A percentile compares a stretch with the other conserved stretches of the same genome.
These are phyloP conservation scores for Bombardia bombarda DNA, from an alignment of 495 filamentous ascomycete species.

Conservation along the genomic window DNA sequence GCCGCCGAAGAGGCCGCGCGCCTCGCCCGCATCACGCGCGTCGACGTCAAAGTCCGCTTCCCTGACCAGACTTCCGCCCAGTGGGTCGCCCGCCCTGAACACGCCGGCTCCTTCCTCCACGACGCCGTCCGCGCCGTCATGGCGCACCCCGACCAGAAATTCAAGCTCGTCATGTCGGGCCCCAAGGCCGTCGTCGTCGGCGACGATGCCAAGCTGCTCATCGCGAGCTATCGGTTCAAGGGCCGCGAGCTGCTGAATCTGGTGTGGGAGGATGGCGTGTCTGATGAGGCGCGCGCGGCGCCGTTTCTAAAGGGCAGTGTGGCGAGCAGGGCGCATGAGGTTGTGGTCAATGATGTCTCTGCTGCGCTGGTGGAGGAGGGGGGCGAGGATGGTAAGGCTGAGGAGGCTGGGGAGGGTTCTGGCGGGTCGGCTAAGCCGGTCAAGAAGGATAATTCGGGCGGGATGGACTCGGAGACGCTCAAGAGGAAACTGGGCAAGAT, in stretches of 20 bases:
- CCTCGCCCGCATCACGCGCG: slow-evolving; percentile 54
- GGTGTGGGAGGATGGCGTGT: slow-evolving; percentile 57
- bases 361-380: slow-evolving; percentile 15
- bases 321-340: slow-evolving; percentile 55
- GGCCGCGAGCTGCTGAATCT: slow-evolving; percentile 70
- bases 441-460: slow-evolving; percentile 29
- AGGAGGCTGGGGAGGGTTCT: slow-evolving; percentile 19
- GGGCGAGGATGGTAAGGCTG: slow-evolving; percentile 42
- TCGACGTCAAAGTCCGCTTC: slow-evolving; percentile 76
- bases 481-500: slow-evolving; percentile 58
- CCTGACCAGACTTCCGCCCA: slow-evolving; percentile 72
- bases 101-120: slow-evolving; percentile 62
- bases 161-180: slow-evolving; percentile 40
- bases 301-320: slow-evolving; percentile 61
- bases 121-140: slow-evolving; percentile 51
- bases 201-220: slow-evolving; percentile 46
- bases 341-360: slow-evolving; percentile 42
- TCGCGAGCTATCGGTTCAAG: slow-evolving; percentile 61
- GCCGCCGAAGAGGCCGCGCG: slow-evolving; percentile 51
- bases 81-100: slow-evolving; percentile 51
- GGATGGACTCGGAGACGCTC: slow-evolving; percentile 23
- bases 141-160: slow-evolving; percentile 34
- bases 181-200: slow-evolving; percentile 17
- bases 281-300: slow-evolving; percentile 35
- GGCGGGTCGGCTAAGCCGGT: slow-evolving; percentile 34